These are phyloP conservation scores for Naganishia onofrii DNA, from an alignment of 768 basidiomycete genomes.

Conservation along the genomic window DNA sequence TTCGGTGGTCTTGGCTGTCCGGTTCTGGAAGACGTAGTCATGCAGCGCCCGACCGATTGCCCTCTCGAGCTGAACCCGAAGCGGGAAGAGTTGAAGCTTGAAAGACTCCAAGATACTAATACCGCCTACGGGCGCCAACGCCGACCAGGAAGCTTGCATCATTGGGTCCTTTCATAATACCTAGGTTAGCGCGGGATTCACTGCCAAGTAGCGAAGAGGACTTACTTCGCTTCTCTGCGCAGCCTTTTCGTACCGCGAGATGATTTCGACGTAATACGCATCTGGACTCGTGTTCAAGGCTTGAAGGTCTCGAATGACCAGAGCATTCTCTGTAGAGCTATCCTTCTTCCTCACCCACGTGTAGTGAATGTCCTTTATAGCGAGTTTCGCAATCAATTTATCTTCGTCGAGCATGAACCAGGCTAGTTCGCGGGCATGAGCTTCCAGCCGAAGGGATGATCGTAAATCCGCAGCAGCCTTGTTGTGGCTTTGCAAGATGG, in stretches of 20 bases:
- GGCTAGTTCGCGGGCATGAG: conserved; percentile 78
- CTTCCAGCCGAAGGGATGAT: conserved; percentile 74
- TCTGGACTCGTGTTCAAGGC: conserved; percentile 81
- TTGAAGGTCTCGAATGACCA: conserved; percentile 71
- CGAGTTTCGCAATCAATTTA: conserved; percentile 77
- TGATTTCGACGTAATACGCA: conserved; percentile 82
- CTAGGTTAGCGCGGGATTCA: too few relatives aligned
- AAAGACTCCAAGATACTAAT: conserved; percentile 84
- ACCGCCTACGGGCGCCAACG: conserved; percentile 86
- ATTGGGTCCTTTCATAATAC: conserved; percentile 59
- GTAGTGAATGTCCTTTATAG: conserved; percentile 73
- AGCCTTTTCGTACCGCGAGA: conserved; percentile 72
- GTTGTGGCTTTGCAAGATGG: conserved; percentile 77
- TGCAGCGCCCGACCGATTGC: conserved; percentile 74
- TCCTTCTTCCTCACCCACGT: conserved; percentile 83
- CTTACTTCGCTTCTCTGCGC: conserved; percentile 58
- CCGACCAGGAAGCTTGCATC: conserved; percentile 71
- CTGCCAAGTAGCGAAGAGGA: too few relatives aligned
- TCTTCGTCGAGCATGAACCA: conserved; percentile 82
- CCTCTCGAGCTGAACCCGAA: conserved; percentile 82
- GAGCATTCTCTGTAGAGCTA: conserved; percentile 74
- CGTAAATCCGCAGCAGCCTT: conserved; percentile 64
- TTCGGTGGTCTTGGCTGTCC: conserved; percentile 46
- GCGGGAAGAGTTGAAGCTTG: conserved; percentile 75
- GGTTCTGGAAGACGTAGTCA: conserved; percentile 74